These are phyloP conservation scores for Botrytis tulipae DNA, from an alignment of 2,329 filamentous ascomycete species.

Conservation along the genomic window DNA sequence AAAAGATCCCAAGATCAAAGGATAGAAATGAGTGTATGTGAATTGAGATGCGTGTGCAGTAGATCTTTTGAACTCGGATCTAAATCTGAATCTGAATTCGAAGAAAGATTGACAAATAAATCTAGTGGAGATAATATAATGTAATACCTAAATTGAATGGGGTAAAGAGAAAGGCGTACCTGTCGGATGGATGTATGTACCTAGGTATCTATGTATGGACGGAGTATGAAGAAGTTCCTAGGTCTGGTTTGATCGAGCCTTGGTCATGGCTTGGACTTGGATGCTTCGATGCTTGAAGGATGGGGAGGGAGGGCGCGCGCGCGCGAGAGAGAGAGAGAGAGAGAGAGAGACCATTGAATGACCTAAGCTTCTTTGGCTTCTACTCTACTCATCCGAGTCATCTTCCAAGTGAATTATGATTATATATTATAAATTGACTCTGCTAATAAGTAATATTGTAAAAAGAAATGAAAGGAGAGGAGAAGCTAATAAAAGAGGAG, in stretches of 20 bases:
- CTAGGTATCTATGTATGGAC: neutral
- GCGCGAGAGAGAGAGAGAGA: neutral
- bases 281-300: neutral
- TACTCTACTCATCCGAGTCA: neutral
- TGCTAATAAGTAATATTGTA: neutral
- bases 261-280: slow-evolving; percentile 10
- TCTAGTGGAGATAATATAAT: slow-evolving; percentile 2
- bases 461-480: neutral
- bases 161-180: slow-evolving; percentile 3
- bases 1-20: neutral
- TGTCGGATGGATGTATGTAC: neutral
- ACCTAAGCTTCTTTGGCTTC: slow-evolving; percentile 9
- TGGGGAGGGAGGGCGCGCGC: neutral
- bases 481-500: neutral
- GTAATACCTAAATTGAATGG: neutral
- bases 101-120: slow-evolving; percentile 10
- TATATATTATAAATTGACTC: neutral
- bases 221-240: neutral
- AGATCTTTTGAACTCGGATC: neutral
- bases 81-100: neutral
- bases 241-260: slow-evolving; percentile 5
- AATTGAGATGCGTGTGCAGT: neutral
- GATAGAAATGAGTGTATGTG: neutral
- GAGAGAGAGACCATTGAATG: slow-evolving; percentile 4
- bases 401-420: neutral